Evolutionary conservation across 352 stramenopile genomes (phyloP), one percentile per base, ranked within the genome.

Genomic region (Phytophthora hybrid): DNA sequence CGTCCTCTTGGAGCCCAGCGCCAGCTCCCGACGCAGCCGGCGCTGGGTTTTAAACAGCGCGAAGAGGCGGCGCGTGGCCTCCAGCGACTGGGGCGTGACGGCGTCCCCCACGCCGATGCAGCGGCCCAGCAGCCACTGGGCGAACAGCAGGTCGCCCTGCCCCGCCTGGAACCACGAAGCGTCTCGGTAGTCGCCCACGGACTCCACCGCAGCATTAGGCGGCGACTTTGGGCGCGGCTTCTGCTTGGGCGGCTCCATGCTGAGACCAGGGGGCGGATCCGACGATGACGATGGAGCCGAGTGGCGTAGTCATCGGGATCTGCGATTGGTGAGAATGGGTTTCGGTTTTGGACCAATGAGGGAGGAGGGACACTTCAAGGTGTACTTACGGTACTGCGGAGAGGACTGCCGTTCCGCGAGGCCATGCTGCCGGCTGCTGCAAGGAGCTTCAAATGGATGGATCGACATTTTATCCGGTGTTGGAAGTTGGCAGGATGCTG

Each of bases 51-150:
- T 62, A 63, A 88, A 83, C 59, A 93, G 63, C n/a, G 31, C 32
- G 49, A 83, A 77, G 13, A 90, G 66, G 32, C 85, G 81, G n/a
- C 66, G 52, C 11, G 76, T 68, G 14, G 69, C 57, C 7, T 51
- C 63, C 11, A 73, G 63, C 14, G 72, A 79, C 16, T 73, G 63
- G 9, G 86, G 69, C 41, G 82, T 82, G 1, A 19, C 51, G 47
- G 59, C 39, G 58, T 93, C 83, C 5, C 70, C 79, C 11, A 83
- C 68, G 18, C 80, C 76, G 29, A 78, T 81, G 59, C 81, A 89
- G 44, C 85, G 87, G 4, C 74, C 78, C 32, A 93, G 78, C 14
- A 93, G 70, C 84, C 82, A 91, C 63, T 93, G 79, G 16, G 73
- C 76, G 59, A 87, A 87, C 44, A 57, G 53, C 54, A 93, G 41